Percentiles rank a stretch among this genome's conserved stretches.
Conservation (phyloP, 2,329 filamentous ascomycete genomes). For the Botrytis aclada region DNA sequence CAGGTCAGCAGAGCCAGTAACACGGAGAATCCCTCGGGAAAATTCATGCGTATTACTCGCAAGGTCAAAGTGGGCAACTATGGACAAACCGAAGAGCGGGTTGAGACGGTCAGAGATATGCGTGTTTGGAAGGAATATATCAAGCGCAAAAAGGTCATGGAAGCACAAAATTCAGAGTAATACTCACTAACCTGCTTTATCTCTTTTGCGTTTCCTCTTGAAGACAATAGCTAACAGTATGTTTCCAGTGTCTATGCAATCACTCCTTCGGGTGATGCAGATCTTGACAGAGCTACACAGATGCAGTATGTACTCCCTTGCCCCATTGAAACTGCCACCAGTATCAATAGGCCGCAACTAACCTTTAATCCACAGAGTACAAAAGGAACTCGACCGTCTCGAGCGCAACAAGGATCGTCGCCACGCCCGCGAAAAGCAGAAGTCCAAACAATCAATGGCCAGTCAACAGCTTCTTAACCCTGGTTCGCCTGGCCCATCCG, state of each 20-base stretch:
- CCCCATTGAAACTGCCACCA: too few relatives aligned
- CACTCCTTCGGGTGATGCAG: slow-evolving; percentile 63
- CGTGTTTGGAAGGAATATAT: slow-evolving; percentile 87
- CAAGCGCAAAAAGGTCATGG: slow-evolving; percentile 57
- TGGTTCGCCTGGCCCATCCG: slow-evolving; percentile 42
- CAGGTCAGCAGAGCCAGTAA: slow-evolving; percentile 65
- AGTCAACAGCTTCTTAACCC: slow-evolving; percentile 31
- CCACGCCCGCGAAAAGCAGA: slow-evolving; percentile 86
- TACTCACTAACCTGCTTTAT: not conserved
- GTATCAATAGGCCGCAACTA: not conserved
- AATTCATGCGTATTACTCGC: slow-evolving; percentile 73
- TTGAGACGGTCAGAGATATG: slow-evolving; percentile 68
- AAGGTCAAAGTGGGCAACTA: slow-evolving; percentile 56
- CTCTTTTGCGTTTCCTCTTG: not conserved
- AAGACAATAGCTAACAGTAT: slow-evolving; percentile 23
- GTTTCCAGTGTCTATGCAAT: slow-evolving; percentile 53
- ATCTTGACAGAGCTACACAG: slow-evolving; percentile 60
- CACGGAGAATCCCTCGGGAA: slow-evolving; percentile 62
- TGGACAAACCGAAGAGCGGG: slow-evolving; percentile 59
- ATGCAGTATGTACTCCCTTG: slow-evolving; percentile 47
- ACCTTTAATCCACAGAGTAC: slow-evolving; percentile 48
- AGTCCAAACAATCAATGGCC: slow-evolving; percentile 48
- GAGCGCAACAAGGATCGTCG: slow-evolving; percentile 89
- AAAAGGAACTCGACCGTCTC: slow-evolving; percentile 76
- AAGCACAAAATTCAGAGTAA: slow-evolving; percentile 60